A percentile compares a stretch with the other conserved stretches of the same genome.
Conservation (phyloP, 2,329 filamentous ascomycete genomes). For the Cladophialophora bantiana region DNA sequence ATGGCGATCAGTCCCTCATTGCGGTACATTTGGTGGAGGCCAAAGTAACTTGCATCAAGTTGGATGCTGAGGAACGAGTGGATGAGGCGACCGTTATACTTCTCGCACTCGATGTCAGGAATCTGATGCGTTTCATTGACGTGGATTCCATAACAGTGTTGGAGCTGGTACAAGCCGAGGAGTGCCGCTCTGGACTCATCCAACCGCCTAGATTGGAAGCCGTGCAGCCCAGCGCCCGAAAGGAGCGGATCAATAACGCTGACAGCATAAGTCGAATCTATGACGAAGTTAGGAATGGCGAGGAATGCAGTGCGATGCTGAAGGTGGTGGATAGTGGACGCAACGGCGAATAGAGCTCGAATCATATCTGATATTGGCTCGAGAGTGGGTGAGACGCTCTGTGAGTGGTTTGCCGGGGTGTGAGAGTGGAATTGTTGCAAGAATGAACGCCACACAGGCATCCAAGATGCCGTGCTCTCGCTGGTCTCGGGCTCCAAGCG, state of each 20-base stretch:
- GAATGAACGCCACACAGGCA: neutral
- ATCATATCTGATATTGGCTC: slow-evolving; percentile 7
- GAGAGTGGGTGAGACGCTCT: slow-evolving; percentile 1
- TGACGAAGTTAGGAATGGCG: slow-evolving; percentile 13
- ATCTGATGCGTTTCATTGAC: slow-evolving; percentile 6
- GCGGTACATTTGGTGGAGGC: neutral
- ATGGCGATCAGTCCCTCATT: slow-evolving; percentile 6
- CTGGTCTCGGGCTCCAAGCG: neutral
- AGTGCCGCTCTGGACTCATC: slow-evolving; percentile 8
- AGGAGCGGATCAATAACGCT: slow-evolving; percentile 8
- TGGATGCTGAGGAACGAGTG: slow-evolving; percentile 6
- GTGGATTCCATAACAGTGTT: slow-evolving; percentile 10
- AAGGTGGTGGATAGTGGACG: slow-evolving; percentile 2
- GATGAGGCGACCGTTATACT: slow-evolving; percentile 11
- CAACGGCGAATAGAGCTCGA: slow-evolving; percentile 6
- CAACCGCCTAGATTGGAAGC: slow-evolving; percentile 7
- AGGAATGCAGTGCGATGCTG: slow-evolving; percentile 1
- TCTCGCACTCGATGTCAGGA: slow-evolving; percentile 11
- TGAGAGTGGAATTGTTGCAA: neutral
- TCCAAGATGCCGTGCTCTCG: neutral
- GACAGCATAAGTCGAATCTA: neutral
- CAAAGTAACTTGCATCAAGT: neutral
- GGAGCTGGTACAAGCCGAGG: slow-evolving; percentile 9
- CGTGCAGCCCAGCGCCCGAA: slow-evolving; percentile 8
- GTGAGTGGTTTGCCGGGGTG: neutral